Conservation (phyloP, 1,139 yeast species). For the Pichia sp. region DNA sequence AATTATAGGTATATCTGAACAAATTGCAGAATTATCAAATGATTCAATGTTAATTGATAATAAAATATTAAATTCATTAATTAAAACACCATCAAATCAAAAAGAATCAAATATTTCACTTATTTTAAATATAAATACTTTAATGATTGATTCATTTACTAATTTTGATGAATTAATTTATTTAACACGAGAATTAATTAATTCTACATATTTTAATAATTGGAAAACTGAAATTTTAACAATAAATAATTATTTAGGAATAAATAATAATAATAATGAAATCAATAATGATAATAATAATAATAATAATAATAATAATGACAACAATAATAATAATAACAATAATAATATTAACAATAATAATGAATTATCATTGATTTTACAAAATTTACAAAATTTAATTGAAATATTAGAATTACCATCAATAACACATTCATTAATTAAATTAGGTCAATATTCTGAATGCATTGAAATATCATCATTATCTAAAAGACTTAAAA, state of each 20-base stretch:
- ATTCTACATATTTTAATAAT: background rate
- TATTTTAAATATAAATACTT: slow-evolving; percentile 19
- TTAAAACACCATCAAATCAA: background rate
- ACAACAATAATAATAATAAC: background rate
- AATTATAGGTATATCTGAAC: slow-evolving; percentile 27
- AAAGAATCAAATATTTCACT: slow-evolving; percentile 28
- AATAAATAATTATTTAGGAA: slow-evolving; percentile 2
- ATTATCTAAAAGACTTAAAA: slow-evolving; percentile 58
- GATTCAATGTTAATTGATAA: slow-evolving; percentile 7
- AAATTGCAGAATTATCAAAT: slow-evolving; percentile 38
- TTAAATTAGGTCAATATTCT: slow-evolving; percentile 78
- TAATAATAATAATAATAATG: background rate
- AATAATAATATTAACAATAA: background rate
- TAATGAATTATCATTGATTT: slow-evolving; percentile 28
- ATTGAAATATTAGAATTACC: slow-evolving; percentile 82
- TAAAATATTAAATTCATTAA: slow-evolving; percentile 1
- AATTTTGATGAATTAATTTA: slow-evolving; percentile 3
- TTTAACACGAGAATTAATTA: background rate
- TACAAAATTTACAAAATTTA: slow-evolving; percentile 63
- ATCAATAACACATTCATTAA: slow-evolving; percentile 73
- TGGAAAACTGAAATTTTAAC: slow-evolving; percentile 6
- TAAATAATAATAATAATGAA: background rate
- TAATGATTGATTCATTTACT: slow-evolving; percentile 3
- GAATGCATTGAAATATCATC: slow-evolving; percentile 79
- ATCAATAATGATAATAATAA: no score